Conservation (phyloP, 2,329 filamentous ascomycete genomes). For the Cordyceps sp. region DNA sequence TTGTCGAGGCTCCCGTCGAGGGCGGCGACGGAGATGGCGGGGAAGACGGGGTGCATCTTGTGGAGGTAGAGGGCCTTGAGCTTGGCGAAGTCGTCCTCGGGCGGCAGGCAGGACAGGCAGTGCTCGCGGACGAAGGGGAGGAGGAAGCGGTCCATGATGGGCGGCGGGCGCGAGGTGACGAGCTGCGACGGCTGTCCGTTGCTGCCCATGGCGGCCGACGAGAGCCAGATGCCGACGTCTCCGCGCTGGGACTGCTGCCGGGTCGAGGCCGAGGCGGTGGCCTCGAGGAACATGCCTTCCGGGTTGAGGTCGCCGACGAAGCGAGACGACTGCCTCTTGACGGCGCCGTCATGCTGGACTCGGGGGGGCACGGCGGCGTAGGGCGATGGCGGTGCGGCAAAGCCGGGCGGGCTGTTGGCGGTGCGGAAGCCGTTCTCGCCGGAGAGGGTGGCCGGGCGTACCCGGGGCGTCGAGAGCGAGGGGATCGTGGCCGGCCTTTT, state of each 20-base stretch:
- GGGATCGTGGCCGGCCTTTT: no score
- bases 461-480: no score
- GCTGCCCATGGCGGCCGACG: constrained; percentile 11
- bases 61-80: constrained; percentile 30
- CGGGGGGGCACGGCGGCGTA: neutral
- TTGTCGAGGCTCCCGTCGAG: constrained; percentile 13
- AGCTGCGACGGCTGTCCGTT: constrained; percentile 17
- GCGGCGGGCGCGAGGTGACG: constrained; percentile 19
- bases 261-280: constrained; percentile 20
- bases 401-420: no score
- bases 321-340: constrained; percentile 17
- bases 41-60: constrained; percentile 38
- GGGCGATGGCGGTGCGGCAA: no score
- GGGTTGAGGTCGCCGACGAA: constrained; percentile 45
- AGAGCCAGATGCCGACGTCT: constrained; percentile 39
- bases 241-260: constrained; percentile 26
- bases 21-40: constrained; percentile 25
- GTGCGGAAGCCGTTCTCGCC: no score
- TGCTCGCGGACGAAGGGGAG: constrained; percentile 26
- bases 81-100: constrained; percentile 25
- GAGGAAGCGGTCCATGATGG: constrained; percentile 22
- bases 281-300: constrained; percentile 41
- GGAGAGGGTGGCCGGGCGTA: no score
- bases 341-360: neutral
- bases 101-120: constrained; percentile 30